Conservation (phyloP, 768 basidiomycete genomes). For the Boletus insuetus region DNA sequence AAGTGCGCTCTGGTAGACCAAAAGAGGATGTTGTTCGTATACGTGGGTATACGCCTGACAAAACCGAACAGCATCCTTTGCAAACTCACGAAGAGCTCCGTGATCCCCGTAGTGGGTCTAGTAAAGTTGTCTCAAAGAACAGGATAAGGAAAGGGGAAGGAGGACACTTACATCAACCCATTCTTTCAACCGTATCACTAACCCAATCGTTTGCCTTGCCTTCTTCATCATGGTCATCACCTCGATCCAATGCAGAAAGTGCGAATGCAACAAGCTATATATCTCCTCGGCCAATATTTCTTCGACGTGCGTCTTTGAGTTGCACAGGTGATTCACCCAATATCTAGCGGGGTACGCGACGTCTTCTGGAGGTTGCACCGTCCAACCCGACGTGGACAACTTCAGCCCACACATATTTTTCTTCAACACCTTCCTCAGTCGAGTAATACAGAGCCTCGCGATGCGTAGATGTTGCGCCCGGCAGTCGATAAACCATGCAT, state of each 20-base stretch:
- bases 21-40: constrained; percentile 33
- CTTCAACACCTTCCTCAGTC: constrained; percentile 14
- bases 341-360: constrained; percentile 23
- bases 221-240: constrained; percentile 30
- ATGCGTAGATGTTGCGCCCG: constrained; percentile 18
- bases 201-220: constrained; percentile 32
- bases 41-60: constrained; percentile 30
- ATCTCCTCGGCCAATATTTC: constrained; percentile 15
- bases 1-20: constrained; percentile 31
- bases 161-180: constrained; percentile 24
- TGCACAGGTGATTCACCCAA: constrained; percentile 33
- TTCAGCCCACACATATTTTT: constrained; percentile 26
- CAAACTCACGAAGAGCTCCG: constrained; percentile 17
- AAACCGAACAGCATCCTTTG: constrained; percentile 30
- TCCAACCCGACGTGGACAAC: constrained; percentile 18
- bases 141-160: not conserved
- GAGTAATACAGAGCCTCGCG: constrained; percentile 26
- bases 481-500: constrained; percentile 30
- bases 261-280: constrained; percentile 16
- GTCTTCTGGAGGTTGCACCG: constrained; percentile 22
- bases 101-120: constrained; percentile 15
- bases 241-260: constrained; percentile 36
- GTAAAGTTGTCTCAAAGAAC: not conserved
- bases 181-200: constrained; percentile 24
- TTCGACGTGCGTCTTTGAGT: constrained; percentile 1